Base-by-base conservation (phyloP, 306 rosid species). In the Sophora flavescens region DNA sequence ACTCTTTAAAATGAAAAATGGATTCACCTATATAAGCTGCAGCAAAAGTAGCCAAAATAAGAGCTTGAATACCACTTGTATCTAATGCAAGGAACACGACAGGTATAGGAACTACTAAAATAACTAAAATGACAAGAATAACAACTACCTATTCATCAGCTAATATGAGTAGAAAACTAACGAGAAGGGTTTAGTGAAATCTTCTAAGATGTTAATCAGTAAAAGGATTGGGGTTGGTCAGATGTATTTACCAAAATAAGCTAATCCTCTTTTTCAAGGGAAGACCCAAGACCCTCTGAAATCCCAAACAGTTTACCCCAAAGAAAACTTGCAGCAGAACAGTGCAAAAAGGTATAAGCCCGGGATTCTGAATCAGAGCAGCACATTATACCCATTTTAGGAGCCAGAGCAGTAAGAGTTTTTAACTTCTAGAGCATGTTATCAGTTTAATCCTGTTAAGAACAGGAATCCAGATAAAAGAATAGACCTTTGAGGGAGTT, bases 31-130 rank as follows among this genome's bases (percentile, higher is more conserved):
- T 30, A 30, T 30, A 30, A 30, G 32, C 32, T 3, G 32, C 32
- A 30, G 32, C 32, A 2, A 30, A 30, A 1, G 32, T 30, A 30
- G 32, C 32, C 2, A 30, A 30, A 2, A 30, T 30, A 30, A 2
- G 3, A 30, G 32, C 32, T 2, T 30, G 3, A 26, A 67, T 45
- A 6, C 10, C 16, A 14, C 70, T 17, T 17, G 35, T 41, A 65
- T 10, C 42, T 65, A 65, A 65, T 65, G 18, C 38, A 72, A 72
- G 58, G 48, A 42, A 28, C 10, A 72, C 41, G 42, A 28, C 28
- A 71, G 12, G 36, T 71, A 71, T 38, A 56, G 12, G 36, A 35
- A 70, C 30, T 26, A 52, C 51, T 13, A 15, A 51, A 45, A 35
- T 3, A n/a, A 70, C 17, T 16, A 14, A 11, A 71, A 52, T 56